Base-by-base conservation (phyloP, 176 grass and related monocot species). In the Neostapfia colusana region DNA sequence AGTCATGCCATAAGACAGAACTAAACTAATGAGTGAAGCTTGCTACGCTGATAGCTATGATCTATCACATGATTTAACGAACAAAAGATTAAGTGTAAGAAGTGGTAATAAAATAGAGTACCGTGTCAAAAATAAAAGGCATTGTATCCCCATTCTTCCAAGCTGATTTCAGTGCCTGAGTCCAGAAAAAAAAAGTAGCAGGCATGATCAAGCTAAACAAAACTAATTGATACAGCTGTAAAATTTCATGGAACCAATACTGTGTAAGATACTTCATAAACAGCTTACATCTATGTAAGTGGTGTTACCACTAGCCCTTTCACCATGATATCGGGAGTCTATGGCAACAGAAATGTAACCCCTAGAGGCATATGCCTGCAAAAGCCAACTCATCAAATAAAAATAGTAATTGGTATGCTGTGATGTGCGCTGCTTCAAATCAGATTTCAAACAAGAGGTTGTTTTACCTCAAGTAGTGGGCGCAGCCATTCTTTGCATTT, bases 81-180 rank as follows among this genome's bases (percentile, higher is more conserved):
- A 15, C 24, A 68, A 43, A 4, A 67, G 1, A 34, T 69, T 54
- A 59, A 72, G 17, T 79, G 14, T 55, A 85, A 68, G 38, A 77
- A 53, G 34, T 75, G 36, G 18, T 10, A 39, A 45, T 58, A 75
- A 31, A 40, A 70, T 81, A 75, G n/a, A 17, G 20, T 93, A 97
- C 95, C 87, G 95, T 97, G 85, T 97, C 95, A 82, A 91, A 92
- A 73, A 97, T 88, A 76, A 97, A 97, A 53, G 91, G 95, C 95
- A 97, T 97, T 1, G 86, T 89, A 72, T 88, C 82, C 46, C 89
- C 95, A 61, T 85, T 90, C 74, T 28, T 85, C 95, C 95, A 97
- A 79, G 91, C 67, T 34, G 69, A 91, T 70, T 88, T 88, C 36
- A 97, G 76, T 91, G 89, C 89, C 95, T 93, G 81, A 72, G 63